Conservation (phyloP, 2,329 filamentous ascomycete species). For the Colletotrichum tabaci region DNA sequence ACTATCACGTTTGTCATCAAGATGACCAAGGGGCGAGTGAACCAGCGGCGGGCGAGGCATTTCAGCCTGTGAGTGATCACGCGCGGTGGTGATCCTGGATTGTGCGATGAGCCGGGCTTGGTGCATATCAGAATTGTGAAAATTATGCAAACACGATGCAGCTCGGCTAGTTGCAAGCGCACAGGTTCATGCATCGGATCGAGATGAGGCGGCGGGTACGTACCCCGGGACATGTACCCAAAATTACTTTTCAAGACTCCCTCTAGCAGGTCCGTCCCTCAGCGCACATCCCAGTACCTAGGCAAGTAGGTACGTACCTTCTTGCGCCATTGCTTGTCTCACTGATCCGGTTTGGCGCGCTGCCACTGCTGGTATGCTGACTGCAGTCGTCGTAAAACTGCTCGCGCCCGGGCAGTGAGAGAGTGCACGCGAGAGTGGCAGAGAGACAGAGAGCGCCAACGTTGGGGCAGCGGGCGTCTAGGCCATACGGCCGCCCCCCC, state of each 20-base stretch:
- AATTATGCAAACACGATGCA: not conserved
- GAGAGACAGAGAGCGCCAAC: too few relatives aligned
- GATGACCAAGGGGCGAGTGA: not conserved
- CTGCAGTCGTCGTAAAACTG: conserved; percentile 28
- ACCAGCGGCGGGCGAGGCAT: not conserved
- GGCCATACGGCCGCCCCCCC: too few relatives aligned
- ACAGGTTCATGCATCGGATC: not conserved
- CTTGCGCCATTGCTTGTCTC: conserved; percentile 3
- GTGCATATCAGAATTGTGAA: conserved; percentile 31
- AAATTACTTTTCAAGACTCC: too few relatives aligned
- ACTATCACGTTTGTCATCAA: conserved; percentile 31
- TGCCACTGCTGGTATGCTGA: not conserved
- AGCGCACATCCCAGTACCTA: too few relatives aligned
- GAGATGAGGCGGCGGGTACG: too few relatives aligned
- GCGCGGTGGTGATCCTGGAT: conserved; percentile 1
- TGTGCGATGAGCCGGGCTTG: conserved; percentile 11
- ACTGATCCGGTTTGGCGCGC: not conserved
- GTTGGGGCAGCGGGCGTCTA: not conserved
- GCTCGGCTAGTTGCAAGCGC: conserved; percentile 11
- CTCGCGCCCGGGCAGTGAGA: not conserved
- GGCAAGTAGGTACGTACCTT: not conserved
- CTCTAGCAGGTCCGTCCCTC: too few relatives aligned
- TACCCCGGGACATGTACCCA: too few relatives aligned
- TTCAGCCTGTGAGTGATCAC: conserved; percentile 24
- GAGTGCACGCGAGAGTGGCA: too few relatives aligned